phyloP scores from a whole-genome alignment of 257 asterid species.

The Fraxinus americana region DNA sequence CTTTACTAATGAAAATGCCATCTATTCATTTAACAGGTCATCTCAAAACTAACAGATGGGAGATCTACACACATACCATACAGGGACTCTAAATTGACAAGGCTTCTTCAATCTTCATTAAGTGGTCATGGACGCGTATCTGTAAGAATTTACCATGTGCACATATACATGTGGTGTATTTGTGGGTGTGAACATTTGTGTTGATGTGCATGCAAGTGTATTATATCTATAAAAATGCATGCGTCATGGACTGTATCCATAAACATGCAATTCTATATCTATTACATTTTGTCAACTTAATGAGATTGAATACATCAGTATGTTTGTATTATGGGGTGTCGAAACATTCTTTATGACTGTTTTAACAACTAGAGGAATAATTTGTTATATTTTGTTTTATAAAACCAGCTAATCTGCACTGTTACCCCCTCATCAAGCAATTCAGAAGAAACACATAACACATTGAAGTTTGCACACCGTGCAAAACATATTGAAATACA shows the following conservation, averaged over 20 bases:
- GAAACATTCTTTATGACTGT: conserved; percentile 5
- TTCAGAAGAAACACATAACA: conserved; percentile 98
- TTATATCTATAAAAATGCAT: neutral
- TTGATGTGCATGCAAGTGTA: neutral
- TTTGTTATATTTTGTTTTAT: conserved; percentile 23
- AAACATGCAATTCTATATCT: neutral
- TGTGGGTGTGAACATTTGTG: neutral
- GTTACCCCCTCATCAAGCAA: conserved; percentile 97
- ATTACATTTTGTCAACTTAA: conserved; percentile 5
- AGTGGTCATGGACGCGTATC: conserved; percentile 99
- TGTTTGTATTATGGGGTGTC: conserved; percentile 13
- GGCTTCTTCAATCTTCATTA: conserved; percentile 96
- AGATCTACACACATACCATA: conserved; percentile 87
- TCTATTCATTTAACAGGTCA: conserved; percentile 63
- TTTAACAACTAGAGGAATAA: neutral
- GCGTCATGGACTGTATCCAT: neutral
- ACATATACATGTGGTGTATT: neutral
- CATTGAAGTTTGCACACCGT: conserved; percentile 98
- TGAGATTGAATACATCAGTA: conserved; percentile 10
- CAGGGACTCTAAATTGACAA: conserved; percentile 96
- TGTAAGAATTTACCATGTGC: conserved; percentile 49
- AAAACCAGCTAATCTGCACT: conserved; percentile 83
- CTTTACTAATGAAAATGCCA: conserved; percentile 32
- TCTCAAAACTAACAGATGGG: conserved; percentile 91
- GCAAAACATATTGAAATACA: conserved; percentile 97